Conservation (phyloP, 176 grass and related monocot species). For the Carex myosuroides region DNA sequence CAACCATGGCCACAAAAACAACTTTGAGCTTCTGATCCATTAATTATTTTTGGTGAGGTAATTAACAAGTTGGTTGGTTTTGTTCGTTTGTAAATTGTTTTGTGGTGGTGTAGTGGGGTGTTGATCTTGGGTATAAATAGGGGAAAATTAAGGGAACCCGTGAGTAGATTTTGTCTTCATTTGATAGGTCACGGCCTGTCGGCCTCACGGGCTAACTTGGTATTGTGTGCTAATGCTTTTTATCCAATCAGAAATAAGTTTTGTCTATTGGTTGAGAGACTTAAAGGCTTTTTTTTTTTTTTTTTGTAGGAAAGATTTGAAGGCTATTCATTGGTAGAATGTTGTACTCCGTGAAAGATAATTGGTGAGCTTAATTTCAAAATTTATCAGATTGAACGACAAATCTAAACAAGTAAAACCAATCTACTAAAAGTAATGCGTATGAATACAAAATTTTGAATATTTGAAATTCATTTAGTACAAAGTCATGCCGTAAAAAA, state of each 20-base stretch:
- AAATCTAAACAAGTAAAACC: too few species aligned
- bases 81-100: not conserved
- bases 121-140: constrained; percentile 4
- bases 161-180: constrained; percentile 5
- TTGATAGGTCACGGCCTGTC: not conserved
- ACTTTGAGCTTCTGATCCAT: constrained; percentile 12
- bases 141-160: not conserved
- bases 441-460: too few species aligned
- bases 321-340: not conserved
- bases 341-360: not conserved
- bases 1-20: constrained; percentile 9
- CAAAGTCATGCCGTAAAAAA: too few species aligned
- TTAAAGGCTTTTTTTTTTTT: too few species aligned
- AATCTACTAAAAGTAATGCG: too few species aligned
- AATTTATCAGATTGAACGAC: too few species aligned
- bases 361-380: too few species aligned
- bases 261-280: not conserved
- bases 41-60: not conserved
- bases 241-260: not conserved
- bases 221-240: not conserved
- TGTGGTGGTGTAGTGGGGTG: not conserved
- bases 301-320: not conserved
- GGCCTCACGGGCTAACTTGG: not conserved
- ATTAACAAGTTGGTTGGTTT: not conserved
- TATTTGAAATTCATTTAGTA: too few species aligned